phyloP scores from a whole-genome alignment of 495 filamentous ascomycete genomes.

The Astrothelium macrocarpum region DNA sequence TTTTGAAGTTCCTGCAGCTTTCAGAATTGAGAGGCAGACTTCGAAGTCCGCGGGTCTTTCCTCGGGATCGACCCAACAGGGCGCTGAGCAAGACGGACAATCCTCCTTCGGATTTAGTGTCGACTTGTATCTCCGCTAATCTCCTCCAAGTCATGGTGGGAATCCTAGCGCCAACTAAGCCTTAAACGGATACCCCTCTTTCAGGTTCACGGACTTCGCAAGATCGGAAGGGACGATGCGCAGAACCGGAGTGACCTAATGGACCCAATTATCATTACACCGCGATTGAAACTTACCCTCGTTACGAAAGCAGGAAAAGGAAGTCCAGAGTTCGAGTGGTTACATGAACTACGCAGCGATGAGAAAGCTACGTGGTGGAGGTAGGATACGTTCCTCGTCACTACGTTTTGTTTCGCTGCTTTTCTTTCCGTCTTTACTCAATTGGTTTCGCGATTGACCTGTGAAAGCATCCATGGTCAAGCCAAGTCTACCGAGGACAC shows the following conservation, averaged over 20 bases:
- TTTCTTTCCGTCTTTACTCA: not conserved
- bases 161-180: too few relatives aligned
- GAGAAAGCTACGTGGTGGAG: conserved; percentile 18
- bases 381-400: conserved; percentile 8
- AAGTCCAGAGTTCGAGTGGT: conserved; percentile 18
- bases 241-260: conserved; percentile 10
- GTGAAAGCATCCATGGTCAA: conserved; percentile 9
- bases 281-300: conserved; percentile 19
- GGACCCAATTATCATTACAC: conserved; percentile 17
- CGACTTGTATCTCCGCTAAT: too few relatives aligned
- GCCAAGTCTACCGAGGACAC: conserved; percentile 16
- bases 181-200: too few relatives aligned
- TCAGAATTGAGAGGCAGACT: too few relatives aligned
- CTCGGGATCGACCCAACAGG: too few relatives aligned
- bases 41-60: too few relatives aligned
- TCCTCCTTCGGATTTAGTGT: too few relatives aligned
- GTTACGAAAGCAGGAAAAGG: conserved; percentile 14
- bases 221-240: too few relatives aligned
- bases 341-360: conserved; percentile 18
- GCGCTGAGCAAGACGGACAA: too few relatives aligned
- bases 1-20: too few relatives aligned
- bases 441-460: conserved; percentile 2
- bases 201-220: too few relatives aligned
- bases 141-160: too few relatives aligned
- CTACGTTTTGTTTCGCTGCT: not conserved